Percentiles rank a stretch among this genome's conserved stretches.
Conservation (phyloP, 192 early-diverging fungal genomes). For the Dissophora globulifera region DNA sequence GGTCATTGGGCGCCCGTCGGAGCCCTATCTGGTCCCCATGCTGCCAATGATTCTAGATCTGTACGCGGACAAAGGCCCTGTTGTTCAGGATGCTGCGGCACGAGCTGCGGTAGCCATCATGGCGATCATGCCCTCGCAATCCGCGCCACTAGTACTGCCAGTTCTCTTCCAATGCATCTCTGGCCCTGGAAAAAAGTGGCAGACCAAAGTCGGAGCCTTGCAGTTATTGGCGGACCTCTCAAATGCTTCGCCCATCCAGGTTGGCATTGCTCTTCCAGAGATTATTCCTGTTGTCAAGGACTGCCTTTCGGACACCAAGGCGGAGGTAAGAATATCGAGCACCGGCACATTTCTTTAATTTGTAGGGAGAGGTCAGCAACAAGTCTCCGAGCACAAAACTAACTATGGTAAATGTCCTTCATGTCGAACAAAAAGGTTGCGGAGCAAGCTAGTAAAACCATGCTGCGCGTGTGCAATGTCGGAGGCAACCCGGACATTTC, state of each 20-base stretch:
- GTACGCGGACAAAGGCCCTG: slow-evolving; percentile 64
- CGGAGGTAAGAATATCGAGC: slow-evolving; percentile 58
- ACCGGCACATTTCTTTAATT: neutral
- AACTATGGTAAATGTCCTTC: too few species aligned
- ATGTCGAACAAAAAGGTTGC: too few species aligned
- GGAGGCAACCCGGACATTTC: slow-evolving; percentile 82
- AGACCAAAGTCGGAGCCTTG: slow-evolving; percentile 73
- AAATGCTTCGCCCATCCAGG: slow-evolving; percentile 58
- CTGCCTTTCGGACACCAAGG: slow-evolving; percentile 80
- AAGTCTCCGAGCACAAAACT: too few species aligned
- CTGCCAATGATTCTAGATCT: slow-evolving; percentile 68
- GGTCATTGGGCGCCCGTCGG: slow-evolving; percentile 68
- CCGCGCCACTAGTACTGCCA: slow-evolving; percentile 67
- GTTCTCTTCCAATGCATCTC: slow-evolving; percentile 68
- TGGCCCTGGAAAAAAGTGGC: slow-evolving; percentile 78
- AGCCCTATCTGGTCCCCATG: slow-evolving; percentile 69
- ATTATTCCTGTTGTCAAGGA: slow-evolving; percentile 79
- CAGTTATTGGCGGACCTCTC: slow-evolving; percentile 57
- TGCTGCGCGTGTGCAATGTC: slow-evolving; percentile 76
- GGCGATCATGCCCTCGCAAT: slow-evolving; percentile 55
- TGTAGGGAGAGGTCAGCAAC: too few species aligned
- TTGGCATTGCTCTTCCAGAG: slow-evolving; percentile 61
- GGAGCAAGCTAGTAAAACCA: slow-evolving; percentile 64
- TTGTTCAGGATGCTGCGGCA: slow-evolving; percentile 62
- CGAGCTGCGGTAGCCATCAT: slow-evolving; percentile 52